Evolutionary conservation across 192 early-diverging fungal species (phyloP), one percentile per base, ranked within the genome.

Genomic region (Thamnidium elegans): DNA sequence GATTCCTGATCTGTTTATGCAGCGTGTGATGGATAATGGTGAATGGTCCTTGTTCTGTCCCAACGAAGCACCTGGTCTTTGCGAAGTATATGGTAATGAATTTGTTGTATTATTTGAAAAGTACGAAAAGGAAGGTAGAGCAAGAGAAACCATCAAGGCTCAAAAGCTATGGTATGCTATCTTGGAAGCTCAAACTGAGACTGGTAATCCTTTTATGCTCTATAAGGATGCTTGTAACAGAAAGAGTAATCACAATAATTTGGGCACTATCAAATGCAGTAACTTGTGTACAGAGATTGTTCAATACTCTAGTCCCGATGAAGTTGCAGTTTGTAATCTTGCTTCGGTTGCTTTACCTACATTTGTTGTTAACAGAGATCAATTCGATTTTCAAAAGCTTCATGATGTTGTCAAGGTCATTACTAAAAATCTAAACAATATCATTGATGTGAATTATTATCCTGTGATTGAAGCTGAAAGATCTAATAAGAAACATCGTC

Each of bases 171-270:
- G 97, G 97, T 92, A 87, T 66, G 93, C 95, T 0, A 94, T 99
- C 55, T 70, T 99, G 34, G 97, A 99, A 59, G 79, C 94, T 14
- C 97, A 99, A 78, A 93, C 90, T 23, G 97, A 99, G 81, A 99
- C 97, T 6, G 97, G 97, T 32, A 96, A 88, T 8, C 97, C 97
- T 4, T 99, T 91, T 69, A 97, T 99, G 91, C 86, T 99, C 34
- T 99, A 99, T 87, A 97, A 99, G 82, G 97, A 99, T 80, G 93
- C 97, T 26, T 99, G 97, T 83, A 99, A 99, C 80, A 82, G 91
- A 78, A 99, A 99, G 82, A 94, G 92, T 15, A 99, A 99, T 82
- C 97, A 99, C 79, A 93, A 97, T 79, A 97, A 99, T 80, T 79
- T 99, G 45, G 97, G 97, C 30, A 99, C 95, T 14, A 99, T 99